These are phyloP conservation scores for Agrostemma githago DNA, from an alignment of 148 eudicot genomes.

Conservation along the genomic window DNA sequence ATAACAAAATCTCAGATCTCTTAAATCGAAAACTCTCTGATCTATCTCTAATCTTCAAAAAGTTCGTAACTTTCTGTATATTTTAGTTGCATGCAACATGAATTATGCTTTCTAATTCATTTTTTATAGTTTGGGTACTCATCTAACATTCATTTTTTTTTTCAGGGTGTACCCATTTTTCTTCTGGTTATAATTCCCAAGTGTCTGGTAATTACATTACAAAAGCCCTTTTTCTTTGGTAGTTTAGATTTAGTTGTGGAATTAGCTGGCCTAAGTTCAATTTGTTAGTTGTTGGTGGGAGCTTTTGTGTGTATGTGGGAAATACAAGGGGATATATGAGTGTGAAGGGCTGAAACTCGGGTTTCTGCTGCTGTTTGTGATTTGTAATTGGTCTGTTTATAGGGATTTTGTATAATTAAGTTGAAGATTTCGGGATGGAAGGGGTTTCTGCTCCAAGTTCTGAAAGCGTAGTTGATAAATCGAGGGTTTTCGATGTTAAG, in stretches of 20 bases:
- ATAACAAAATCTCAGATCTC: conserved; percentile 4
- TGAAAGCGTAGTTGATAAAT: conserved; percentile 41
- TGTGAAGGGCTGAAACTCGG: neutral
- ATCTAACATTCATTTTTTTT: conserved; percentile 9
- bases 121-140: neutral
- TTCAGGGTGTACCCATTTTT: neutral
- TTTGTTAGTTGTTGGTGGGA: neutral
- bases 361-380: conserved; percentile 4
- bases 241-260: neutral
- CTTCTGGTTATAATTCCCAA: neutral
- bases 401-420: neutral
- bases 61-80: neutral
- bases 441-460: conserved; percentile 35
- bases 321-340: neutral
- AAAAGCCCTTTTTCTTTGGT: neutral
- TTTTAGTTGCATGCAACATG: neutral
- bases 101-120: neutral
- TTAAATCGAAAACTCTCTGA: neutral
- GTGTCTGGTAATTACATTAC: neutral
- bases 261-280: neutral
- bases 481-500: conserved; percentile 61
- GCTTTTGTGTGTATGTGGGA: neutral
- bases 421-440: conserved; percentile 28
- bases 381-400: neutral
- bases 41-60: neutral